Base-by-base conservation (phyloP, 1,284 basidiomycete species). In the Puccinia triticina region DNA sequence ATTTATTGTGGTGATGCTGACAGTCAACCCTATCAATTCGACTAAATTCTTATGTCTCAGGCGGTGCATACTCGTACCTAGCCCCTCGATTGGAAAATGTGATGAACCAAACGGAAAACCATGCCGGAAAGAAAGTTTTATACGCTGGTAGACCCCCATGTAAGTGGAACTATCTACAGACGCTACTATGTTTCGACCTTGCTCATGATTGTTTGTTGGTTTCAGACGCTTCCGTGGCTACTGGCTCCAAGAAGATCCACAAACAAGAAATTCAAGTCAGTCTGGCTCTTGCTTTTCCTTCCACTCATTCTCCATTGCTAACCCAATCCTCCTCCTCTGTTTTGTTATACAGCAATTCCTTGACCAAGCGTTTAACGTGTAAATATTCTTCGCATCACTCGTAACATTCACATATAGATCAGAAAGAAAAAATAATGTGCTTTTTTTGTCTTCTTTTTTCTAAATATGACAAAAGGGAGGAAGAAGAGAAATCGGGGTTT, bases 21-120 rank as follows among this genome's bases (percentile, higher is more conserved):
- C 83, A 74, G 53, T 55, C 34, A 32, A 48, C 40, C 57, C 26
- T n/a, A 21, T 57, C n/a, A n/a, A 5, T 11, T 57, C 37, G 48
- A 77, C 75, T 73, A 37, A 55, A 57, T 85, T 84, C 83, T 84
- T 84, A 26, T 29, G 32, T 64, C 50, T 29, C 21, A 92, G 94
- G 48, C 96, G 94, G 94, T 93, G 92, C 57, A 96, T 98, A 86
- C 91, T 97, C 82, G 94, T 82, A 92, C 95, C 85, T 91, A 92
- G 86, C 95, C 93, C 64, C 87, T 66, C 64, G 86, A 77, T 61
- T 87, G 46, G 86, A 87, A 83, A 87, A 86, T 46, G 86, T 86
- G 3, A 85, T 87, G 84, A 91, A 92, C 85, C 90, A 94, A 88
- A 96, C 94, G 3, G 88, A 93, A 87, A 90, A 97, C 88, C 97